Evolutionary conservation across 768 basidiomycete genomes (phyloP), one percentile per base, ranked within the genome.

Genomic region (Vishniacozyma victoriae): DNA sequence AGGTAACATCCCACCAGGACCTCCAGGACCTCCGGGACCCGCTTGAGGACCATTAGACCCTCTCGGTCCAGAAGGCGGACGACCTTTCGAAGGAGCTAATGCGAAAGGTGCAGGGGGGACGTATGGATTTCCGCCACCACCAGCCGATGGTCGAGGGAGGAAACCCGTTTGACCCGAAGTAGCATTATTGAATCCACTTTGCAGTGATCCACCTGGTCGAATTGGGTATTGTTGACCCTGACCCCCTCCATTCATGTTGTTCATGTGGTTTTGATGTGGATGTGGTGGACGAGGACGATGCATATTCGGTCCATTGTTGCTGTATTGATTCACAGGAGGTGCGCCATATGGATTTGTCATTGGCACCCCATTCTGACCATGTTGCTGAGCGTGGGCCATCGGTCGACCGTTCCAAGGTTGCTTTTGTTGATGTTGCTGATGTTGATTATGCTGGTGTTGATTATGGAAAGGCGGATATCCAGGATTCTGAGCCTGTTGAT

Each of bases 181-280:
- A n/a, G n/a, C n/a, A n/a, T n/a, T n/a, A n/a, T n/a, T n/a, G n/a
- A n/a, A n/a, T n/a, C n/a, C n/a, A n/a, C n/a, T n/a, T n/a, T n/a
- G n/a, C n/a, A n/a, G n/a, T n/a, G n/a, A n/a, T n/a, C n/a, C n/a
- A n/a, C n/a, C n/a, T n/a, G n/a, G n/a, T n/a, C n/a, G n/a, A n/a
- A n/a, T n/a, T n/a, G n/a, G n/a, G n/a, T n/a, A n/a, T n/a, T n/a
- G n/a, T n/a, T 33, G n/a, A 33, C 31, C 31, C n/a, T n/a, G 11
- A 33, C n/a, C 9, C 31, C 31, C 31, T 33, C 31, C 31, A 33
- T 9, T 33, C 31, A 33, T 33, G 24, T 18, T 6, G 15, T 7
- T n/a, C 41, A 33, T 22, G 48, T 18, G 16, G 45, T 38, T 33
- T 51, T 51, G 48, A 50, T n/a, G n/a, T n/a, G n/a, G n/a, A n/a